Evolutionary conservation across 139 green algal species (phyloP), one percentile per base, ranked within the genome.

Genomic region (Picocystis salinarum): DNA sequence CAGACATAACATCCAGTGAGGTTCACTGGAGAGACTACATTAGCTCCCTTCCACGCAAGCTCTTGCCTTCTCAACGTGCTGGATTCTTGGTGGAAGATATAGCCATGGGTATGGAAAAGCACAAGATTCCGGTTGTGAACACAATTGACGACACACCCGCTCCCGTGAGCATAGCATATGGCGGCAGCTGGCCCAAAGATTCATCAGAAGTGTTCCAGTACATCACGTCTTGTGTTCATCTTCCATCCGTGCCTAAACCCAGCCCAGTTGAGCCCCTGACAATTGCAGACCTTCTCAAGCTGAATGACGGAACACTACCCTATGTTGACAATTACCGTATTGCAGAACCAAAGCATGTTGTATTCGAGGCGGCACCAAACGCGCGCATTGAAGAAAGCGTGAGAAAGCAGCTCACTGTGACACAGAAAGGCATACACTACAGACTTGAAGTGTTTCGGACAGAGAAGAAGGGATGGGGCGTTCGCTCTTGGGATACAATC

Each of bases 401-500:
- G n/a, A n/a, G n/a, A n/a, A n/a, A n/a, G n/a, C n/a, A n/a, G n/a
- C n/a, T n/a, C n/a, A n/a, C n/a, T n/a, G n/a, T n/a, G n/a, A n/a
- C n/a, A n/a, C n/a, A n/a, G n/a, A 5, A 37, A 0, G 70, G 72
- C 36, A 40, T 80, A 31, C 10, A 15, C 2, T 46, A 68, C 45
- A 70, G 69, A 0, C 60, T 82, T 31, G 70, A 82, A 59, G 48
- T 82, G 23, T 80, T 78, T 53, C 62, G 61, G 31, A 78, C 63
- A 2, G 15, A n/a, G n/a, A 22, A 23, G 28, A 33, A 24, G 4
- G 73, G 73, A 1, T 83, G 64, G 64, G 73, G 71, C 1, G 50
- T 83, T 50, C 68, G 71, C 34, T 79, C 62, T 52, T 12, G 48
- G 2, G 39, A 44, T 25, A 23, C 45, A 39, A 53, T 82, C 23